Conservation (phyloP, 1,139 yeast genomes). For the Candida smagusa region DNA sequence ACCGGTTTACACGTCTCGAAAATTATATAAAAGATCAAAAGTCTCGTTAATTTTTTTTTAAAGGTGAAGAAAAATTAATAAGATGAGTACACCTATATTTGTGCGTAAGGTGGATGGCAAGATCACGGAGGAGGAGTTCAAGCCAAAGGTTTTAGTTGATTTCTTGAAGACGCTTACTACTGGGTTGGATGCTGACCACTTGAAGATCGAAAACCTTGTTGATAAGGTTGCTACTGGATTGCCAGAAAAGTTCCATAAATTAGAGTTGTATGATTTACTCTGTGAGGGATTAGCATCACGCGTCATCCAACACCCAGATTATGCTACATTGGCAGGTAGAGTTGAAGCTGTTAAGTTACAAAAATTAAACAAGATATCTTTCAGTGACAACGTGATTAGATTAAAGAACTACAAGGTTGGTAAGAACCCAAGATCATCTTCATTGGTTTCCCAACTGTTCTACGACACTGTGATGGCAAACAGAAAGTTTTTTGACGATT, state of each 20-base stretch:
- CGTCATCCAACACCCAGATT: constrained; percentile 46
- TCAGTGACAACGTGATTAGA: constrained; percentile 31
- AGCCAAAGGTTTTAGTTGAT: constrained; percentile 5
- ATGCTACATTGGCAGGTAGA: constrained; percentile 47
- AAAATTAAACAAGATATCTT: constrained; percentile 20
- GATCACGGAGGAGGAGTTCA: constrained; percentile 10
- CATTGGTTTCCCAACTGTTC: constrained; percentile 24
- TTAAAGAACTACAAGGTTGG: constrained; percentile 18
- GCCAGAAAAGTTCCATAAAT: constrained; percentile 29
- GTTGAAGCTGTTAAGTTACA: constrained; percentile 36
- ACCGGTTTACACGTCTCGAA: not conserved
- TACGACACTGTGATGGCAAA: constrained; percentile 30
- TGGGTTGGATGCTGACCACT: constrained; percentile 18
- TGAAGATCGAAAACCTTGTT: constrained; percentile 22
- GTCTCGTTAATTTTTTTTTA: not conserved
- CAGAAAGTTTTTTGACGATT: constrained; percentile 30
- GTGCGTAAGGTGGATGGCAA: constrained; percentile 10
- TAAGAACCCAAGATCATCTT: constrained; percentile 10
- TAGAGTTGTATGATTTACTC: constrained; percentile 35
- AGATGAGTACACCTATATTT: constrained; percentile 5
- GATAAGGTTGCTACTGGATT: constrained; percentile 23
- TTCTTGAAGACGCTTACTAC: constrained; percentile 15
- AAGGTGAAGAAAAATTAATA: not conserved
- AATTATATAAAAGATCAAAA: not conserved
- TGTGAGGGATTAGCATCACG: constrained; percentile 47